A percentile compares a stretch with the other conserved stretches of the same genome.
Evolutionary conservation across 345 rosid genomes (phyloP).

Genomic region (Clausena lansium): DNA sequence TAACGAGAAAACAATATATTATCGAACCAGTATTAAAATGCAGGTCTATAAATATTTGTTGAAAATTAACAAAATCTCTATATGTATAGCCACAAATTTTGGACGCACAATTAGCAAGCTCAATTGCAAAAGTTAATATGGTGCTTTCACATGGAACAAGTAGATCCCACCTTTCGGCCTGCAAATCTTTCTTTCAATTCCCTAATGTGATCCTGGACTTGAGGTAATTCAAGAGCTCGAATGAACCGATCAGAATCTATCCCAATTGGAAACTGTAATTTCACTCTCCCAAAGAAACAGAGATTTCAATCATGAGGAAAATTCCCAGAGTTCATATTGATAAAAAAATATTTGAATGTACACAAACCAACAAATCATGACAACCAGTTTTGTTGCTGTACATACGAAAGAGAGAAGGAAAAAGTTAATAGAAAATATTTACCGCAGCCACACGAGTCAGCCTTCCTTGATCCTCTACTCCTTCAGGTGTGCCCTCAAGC

Average conservation of each 20-base stretch:
- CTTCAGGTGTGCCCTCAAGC: conserved; percentile 66
- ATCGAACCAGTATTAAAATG: not conserved
- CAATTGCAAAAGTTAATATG: not conserved
- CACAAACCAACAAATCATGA: conserved; percentile 1
- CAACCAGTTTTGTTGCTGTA: conserved; percentile 15
- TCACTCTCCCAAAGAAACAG: conserved; percentile 28
- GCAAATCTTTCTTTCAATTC: conserved; percentile 54
- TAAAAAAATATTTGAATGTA: conserved; percentile 6
- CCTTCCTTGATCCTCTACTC: conserved; percentile 67
- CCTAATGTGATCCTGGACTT: conserved; percentile 53
- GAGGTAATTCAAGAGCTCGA: conserved; percentile 54
- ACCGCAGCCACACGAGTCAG: conserved; percentile 59
- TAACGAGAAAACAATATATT: not conserved
- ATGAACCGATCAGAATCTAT: conserved; percentile 59
- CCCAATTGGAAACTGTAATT: conserved; percentile 63
- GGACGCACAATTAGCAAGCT: not conserved
- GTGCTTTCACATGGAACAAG: not conserved
- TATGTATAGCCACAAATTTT: not conserved
- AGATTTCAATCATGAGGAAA: conserved; percentile 25
- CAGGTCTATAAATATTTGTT: not conserved
- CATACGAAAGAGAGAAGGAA: not conserved
- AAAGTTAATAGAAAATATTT: conserved; percentile 15
- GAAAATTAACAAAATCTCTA: not conserved
- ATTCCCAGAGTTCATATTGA: conserved; percentile 6
- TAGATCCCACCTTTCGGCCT: conserved; percentile 52